phyloP scores from a whole-genome alignment of 495 filamentous ascomycete species.

The Neurospora tetrasperma region DNA sequence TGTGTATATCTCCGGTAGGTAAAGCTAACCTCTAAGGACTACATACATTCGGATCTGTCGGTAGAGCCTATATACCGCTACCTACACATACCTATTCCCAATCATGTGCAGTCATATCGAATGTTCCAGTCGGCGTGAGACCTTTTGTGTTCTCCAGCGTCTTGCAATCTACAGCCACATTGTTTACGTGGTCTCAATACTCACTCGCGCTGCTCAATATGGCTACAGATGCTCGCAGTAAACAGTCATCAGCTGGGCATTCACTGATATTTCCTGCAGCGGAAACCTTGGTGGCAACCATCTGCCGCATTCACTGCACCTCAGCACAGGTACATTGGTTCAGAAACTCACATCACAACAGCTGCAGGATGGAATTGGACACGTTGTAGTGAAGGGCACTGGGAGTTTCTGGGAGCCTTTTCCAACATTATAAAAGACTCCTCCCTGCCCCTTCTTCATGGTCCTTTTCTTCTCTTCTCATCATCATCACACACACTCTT shows the following conservation, averaged over 20 bases:
- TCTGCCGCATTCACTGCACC: background rate
- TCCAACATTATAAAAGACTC: background rate
- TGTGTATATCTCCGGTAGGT: background rate
- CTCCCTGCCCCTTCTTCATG: background rate
- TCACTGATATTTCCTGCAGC: background rate
- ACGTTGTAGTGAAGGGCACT: no score
- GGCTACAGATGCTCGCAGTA: background rate
- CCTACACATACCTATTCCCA: no score
- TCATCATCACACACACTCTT: background rate
- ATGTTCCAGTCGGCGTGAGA: background rate
- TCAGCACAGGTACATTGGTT: no score
- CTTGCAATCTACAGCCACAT: background rate
- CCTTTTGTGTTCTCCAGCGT: background rate
- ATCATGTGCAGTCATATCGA: background rate
- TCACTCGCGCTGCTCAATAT: background rate
- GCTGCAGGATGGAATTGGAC: no score
- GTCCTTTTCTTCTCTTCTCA: background rate
- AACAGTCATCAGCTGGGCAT: background rate
- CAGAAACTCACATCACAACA: no score
- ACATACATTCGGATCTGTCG: background rate
- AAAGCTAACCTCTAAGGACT: background rate
- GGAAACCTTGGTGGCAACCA: background rate
- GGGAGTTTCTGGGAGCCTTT: no score
- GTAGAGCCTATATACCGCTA: background rate
- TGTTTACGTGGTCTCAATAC: background rate